Evolutionary conservation across 768 basidiomycete genomes (phyloP).

Genomic region (Wakefieldia striispora): DNA sequence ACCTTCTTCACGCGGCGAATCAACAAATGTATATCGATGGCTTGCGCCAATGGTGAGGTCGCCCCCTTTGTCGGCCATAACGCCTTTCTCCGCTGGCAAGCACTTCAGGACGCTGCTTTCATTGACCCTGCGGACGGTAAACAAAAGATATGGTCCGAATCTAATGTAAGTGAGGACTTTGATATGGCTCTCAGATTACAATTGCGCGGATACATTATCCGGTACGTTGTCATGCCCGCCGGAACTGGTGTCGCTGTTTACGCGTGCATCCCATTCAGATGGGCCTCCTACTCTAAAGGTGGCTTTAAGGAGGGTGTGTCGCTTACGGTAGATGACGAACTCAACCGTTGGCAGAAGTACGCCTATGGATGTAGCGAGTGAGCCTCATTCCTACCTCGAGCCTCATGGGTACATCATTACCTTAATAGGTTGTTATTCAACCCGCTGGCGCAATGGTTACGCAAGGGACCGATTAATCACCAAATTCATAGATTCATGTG

Average conservation of each 20-base stretch:
- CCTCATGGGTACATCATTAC: conserved; percentile 1
- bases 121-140: conserved; percentile 49
- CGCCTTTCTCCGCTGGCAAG: conserved; percentile 87
- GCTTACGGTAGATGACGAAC: conserved; percentile 84
- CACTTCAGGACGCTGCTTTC: conserved; percentile 82
- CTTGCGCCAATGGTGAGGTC: conserved; percentile 77
- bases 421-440: conserved; percentile 75
- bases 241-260: conserved; percentile 1
- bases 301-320: conserved; percentile 93
- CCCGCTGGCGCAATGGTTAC: conserved; percentile 76
- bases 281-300: conserved; percentile 83
- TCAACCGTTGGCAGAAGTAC: conserved; percentile 93
- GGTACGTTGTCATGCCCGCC: conserved; percentile 27
- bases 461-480: conserved; percentile 77
- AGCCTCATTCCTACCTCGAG: conserved; percentile 28
- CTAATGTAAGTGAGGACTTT: conserved; percentile 69
- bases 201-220: conserved; percentile 66
- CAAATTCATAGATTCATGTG: conserved; percentile 76
- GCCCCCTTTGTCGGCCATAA: conserved; percentile 83
- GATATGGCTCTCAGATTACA: conserved; percentile 65
- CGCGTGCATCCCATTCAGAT: conserved; percentile 25
- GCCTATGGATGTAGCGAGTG: conserved; percentile 63
- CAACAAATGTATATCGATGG: conserved; percentile 79
- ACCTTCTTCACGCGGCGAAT: conserved; percentile 86
- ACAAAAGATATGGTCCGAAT: conserved; percentile 75